Conservation (phyloP, 2,329 filamentous ascomycete species). For the Aspergillus sp. region DNA sequence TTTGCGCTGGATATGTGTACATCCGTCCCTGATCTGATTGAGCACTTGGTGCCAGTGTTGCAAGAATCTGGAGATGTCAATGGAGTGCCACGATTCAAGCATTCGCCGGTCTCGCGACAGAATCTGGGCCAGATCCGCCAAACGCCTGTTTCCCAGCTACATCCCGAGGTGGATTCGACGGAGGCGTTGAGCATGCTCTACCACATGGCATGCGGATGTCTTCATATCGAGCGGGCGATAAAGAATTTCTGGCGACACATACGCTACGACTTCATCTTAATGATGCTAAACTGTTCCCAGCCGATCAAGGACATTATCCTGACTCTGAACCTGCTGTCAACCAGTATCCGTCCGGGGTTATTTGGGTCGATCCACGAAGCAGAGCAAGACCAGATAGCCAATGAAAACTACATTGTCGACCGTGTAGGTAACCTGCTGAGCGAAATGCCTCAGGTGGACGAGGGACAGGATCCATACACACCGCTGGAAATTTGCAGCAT, state of each 20-base stretch:
- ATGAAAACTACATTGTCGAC: conserved; percentile 49
- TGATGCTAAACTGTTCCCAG: conserved; percentile 56
- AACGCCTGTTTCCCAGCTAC: conserved; percentile 39
- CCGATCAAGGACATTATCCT: conserved; percentile 52
- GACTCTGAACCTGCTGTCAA: conserved; percentile 51
- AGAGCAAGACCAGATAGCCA: conserved; percentile 33
- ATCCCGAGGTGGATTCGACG: conserved; percentile 49
- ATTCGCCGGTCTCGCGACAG: conserved; percentile 38
- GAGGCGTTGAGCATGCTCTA: conserved; percentile 53
- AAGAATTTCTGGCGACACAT: conserved; percentile 54
- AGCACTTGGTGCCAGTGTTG: conserved; percentile 34
- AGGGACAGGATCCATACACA: conserved; percentile 37
- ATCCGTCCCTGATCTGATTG: conserved; percentile 32
- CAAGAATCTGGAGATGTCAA: conserved; percentile 50
- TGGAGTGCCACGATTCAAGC: conserved; percentile 46
- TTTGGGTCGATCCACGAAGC: conserved; percentile 50
- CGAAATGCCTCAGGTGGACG: conserved; percentile 46
- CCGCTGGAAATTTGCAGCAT: conserved; percentile 36
- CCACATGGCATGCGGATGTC: conserved; percentile 45
- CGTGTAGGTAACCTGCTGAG: conserved; percentile 55
- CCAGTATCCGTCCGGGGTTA: conserved; percentile 48
- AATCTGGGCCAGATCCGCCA: conserved; percentile 34
- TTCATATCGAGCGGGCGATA: conserved; percentile 38
- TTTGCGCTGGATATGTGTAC: conserved; percentile 33
- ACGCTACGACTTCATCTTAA: conserved; percentile 52